phyloP scores from a whole-genome alignment of 176 grass and related monocot species.

The Musa itinerans region DNA sequence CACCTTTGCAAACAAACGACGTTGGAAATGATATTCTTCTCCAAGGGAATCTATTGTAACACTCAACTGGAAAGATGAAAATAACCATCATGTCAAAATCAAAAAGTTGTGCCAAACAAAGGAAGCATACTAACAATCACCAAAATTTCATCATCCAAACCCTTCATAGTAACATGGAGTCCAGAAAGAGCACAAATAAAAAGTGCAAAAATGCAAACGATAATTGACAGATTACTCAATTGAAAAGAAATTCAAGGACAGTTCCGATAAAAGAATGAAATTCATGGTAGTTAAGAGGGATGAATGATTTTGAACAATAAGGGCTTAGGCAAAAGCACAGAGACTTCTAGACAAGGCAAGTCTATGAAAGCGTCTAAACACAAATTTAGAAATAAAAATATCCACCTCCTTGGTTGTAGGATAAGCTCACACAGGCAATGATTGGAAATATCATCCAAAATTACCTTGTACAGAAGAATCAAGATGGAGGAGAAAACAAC shows the following conservation, averaged over 20 bases:
- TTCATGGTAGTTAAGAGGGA: no score
- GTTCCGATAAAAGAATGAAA: no score
- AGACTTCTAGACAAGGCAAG: no score
- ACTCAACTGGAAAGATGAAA: constrained; percentile 45
- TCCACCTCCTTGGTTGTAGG: not conserved
- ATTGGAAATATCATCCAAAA: not conserved
- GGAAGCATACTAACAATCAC: not conserved
- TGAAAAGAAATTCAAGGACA: no score
- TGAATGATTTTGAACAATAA: no score
- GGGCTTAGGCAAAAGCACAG: no score
- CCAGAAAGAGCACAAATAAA: not conserved
- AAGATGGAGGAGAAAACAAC: not conserved
- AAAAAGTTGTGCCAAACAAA: not conserved
- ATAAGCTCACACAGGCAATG: not conserved
- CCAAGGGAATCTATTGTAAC: constrained; percentile 51
- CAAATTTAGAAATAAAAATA: not conserved
- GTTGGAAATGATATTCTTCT: constrained; percentile 75
- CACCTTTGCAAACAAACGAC: constrained; percentile 69
- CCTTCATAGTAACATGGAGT: not conserved
- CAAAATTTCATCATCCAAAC: not conserved
- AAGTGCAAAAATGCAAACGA: not conserved
- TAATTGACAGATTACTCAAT: not conserved
- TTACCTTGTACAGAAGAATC: not conserved
- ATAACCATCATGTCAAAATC: constrained; percentile 13
- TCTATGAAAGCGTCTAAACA: not conserved